A percentile compares a stretch with the other conserved stretches of the same genome.
These are phyloP conservation scores for Phytopythium chamaehyphon DNA, from an alignment of 352 stramenopile genomes.

Conservation along the genomic window DNA sequence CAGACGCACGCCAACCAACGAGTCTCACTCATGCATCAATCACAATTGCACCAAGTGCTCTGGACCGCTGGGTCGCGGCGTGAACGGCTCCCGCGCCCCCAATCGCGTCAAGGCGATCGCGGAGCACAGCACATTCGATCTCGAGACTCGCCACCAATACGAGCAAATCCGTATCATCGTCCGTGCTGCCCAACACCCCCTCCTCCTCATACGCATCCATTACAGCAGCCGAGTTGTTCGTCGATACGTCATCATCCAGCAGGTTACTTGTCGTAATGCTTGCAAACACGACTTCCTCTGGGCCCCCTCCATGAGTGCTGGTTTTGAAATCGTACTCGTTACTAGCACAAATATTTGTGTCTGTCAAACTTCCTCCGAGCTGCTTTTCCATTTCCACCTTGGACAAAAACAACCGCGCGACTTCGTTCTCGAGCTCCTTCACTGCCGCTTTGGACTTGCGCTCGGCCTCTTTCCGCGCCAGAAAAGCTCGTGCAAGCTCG, in stretches of 20 bases:
- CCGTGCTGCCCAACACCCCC: background rate
- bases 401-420: constrained; percentile 44
- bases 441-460: constrained; percentile 51
- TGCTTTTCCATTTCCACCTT: constrained; percentile 54
- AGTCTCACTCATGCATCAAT: background rate
- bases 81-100: constrained; percentile 38
- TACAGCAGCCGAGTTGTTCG: constrained; percentile 12
- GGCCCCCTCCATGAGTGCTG: background rate
- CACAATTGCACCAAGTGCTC: constrained; percentile 27
- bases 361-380: constrained; percentile 4
- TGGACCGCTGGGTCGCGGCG: constrained; percentile 21
- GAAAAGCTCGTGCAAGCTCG: constrained; percentile 45
- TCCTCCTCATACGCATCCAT: constrained; percentile 10
- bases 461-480: constrained; percentile 43
- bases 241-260: constrained; percentile 7
- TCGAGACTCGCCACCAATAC: constrained; percentile 65
- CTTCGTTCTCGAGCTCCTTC: constrained; percentile 53
- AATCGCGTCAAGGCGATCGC: constrained; percentile 36
- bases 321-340: background rate
- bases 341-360: background rate
- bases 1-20: too few species aligned
- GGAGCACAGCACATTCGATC: constrained; percentile 60
- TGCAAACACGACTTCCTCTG: background rate
- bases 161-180: constrained; percentile 35
- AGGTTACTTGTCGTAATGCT: background rate